Base-by-base conservation (phyloP, 306 rosid genomes). In the Calophaca sinica region DNA sequence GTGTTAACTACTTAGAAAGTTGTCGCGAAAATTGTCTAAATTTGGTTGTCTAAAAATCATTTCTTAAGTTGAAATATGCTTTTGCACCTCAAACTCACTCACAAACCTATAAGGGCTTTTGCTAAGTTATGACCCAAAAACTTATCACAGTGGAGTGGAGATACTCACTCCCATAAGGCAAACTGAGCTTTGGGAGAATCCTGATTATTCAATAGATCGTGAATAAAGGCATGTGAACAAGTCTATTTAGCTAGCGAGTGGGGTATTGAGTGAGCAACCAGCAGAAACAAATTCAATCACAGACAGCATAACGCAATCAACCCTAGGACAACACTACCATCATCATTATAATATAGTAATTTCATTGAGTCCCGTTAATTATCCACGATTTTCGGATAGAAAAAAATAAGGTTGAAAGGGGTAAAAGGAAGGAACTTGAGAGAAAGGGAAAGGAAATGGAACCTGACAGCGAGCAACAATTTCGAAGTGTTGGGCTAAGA, bases 401-500 rank as follows among this genome's bases (percentile, higher is more conserved):
- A 33, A 33, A 33, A 33, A 33, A 33, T 2, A 33, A 2, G 36
- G 36, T 20, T 20, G 26, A 20, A 20, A 20, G 26, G 26, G 26
- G 26, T 0, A 53, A 68, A 80, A 75, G 73, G 29, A 33, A 8
- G 9, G n/a, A n/a, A n/a, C n/a, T n/a, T n/a, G n/a, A n/a, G n/a
- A n/a, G n/a, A n/a, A n/a, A n/a, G n/a, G n/a, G n/a, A n/a, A n/a
- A n/a, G n/a, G 32, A 6, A 46, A n/a, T 31, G 26, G 32, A 72
- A 92, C 99, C 98, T 94, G 96, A 71, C 99, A 94, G 65, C 96
- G 97, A 78, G 99, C 96, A 77, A 94, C 99, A 70, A 94, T 68
- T 61, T 92, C 85, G 63, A 94, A 94, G 88, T 94, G 96, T 26
- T 86, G 84, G 28, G 96, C 99, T 84, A 91, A 84, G 86, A 94